These are phyloP conservation scores for Austroboletus eburneus DNA, from an alignment of 768 basidiomycete species.

Conservation along the genomic window DNA sequence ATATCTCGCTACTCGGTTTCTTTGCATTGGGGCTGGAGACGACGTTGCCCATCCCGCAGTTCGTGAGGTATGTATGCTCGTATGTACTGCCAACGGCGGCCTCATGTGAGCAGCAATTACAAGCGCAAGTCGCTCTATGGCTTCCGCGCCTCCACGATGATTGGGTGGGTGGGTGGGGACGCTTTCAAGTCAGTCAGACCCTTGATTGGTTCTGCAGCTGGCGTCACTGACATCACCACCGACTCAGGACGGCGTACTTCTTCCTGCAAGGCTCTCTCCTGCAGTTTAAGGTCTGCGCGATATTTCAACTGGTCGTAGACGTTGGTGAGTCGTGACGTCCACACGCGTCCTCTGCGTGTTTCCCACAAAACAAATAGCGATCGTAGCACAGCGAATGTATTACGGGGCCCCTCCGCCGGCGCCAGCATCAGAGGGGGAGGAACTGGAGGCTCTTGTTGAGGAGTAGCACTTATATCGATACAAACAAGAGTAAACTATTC, in stretches of 20 bases:
- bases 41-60: constrained; percentile 80
- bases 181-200: constrained; percentile 77
- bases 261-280: constrained; percentile 68
- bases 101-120: constrained; percentile 57
- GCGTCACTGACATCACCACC: constrained; percentile 16
- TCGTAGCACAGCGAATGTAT: constrained; percentile 65
- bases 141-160: constrained; percentile 74
- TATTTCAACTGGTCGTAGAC: constrained; percentile 82
- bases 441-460: constrained; percentile 66
- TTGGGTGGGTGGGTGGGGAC: constrained; percentile 85
- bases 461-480: constrained; percentile 37
- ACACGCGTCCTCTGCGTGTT: constrained; percentile 4
- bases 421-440: constrained; percentile 47
- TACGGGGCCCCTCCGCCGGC: constrained; percentile 69
- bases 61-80: constrained; percentile 54
- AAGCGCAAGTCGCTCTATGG: constrained; percentile 77
- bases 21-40: constrained; percentile 80
- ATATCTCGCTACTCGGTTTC: constrained; percentile 65
- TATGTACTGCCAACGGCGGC: constrained; percentile 1
- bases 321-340: constrained; percentile 45
- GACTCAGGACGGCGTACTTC: constrained; percentile 68
- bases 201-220: constrained; percentile 5
- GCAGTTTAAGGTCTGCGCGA: constrained; percentile 78
- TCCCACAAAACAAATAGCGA: constrained; percentile 43
- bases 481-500: constrained; percentile 32